A percentile compares a stretch with the other conserved stretches of the same genome.
Conservation (phyloP, 768 basidiomycete species). For the Trametes coccinea region DNA sequence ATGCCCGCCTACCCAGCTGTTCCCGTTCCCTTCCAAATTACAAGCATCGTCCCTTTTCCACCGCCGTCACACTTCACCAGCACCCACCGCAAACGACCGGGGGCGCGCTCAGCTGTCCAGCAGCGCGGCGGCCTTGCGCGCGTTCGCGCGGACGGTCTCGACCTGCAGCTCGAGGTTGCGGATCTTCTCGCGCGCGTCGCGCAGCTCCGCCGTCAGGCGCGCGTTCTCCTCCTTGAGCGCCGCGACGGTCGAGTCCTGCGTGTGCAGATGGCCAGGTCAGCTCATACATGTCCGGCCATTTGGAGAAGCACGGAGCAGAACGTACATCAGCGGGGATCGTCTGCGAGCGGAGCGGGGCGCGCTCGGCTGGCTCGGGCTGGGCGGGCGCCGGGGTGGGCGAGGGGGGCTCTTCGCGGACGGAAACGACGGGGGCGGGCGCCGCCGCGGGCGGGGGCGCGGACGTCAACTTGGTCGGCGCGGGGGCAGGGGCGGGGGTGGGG, state of each 20-base stretch:
- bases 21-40: neutral
- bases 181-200: slow-evolving; percentile 81
- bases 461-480: slow-evolving; percentile 26
- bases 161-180: slow-evolving; percentile 82
- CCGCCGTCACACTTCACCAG: neutral
- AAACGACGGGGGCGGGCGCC: slow-evolving; percentile 23
- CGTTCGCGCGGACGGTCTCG: slow-evolving; percentile 72
- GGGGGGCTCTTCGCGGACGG: slow-evolving; percentile 29
- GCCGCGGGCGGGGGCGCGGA: slow-evolving; percentile 34
- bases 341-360: slow-evolving; percentile 36
- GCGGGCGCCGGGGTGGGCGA: slow-evolving; percentile 32
- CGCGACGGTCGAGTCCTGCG: slow-evolving; percentile 22
- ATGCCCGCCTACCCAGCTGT: neutral
- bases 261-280: neutral
- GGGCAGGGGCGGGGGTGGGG: slow-evolving; percentile 13
- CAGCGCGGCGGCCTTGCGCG: slow-evolving; percentile 71
- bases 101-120: slow-evolving; percentile 35
- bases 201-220: slow-evolving; percentile 61
- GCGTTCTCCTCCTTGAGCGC: slow-evolving; percentile 58
- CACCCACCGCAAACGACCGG: neutral
- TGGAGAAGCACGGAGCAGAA: neutral
- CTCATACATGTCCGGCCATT: slow-evolving; percentile 13
- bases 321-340: slow-evolving; percentile 13
- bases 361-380: slow-evolving; percentile 30
- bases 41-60: neutral